A percentile compares a stretch with the other conserved stretches of the same genome.
Conservation (phyloP, 495 filamentous ascomycete species). For the Aspergillus asperescens region DNA sequence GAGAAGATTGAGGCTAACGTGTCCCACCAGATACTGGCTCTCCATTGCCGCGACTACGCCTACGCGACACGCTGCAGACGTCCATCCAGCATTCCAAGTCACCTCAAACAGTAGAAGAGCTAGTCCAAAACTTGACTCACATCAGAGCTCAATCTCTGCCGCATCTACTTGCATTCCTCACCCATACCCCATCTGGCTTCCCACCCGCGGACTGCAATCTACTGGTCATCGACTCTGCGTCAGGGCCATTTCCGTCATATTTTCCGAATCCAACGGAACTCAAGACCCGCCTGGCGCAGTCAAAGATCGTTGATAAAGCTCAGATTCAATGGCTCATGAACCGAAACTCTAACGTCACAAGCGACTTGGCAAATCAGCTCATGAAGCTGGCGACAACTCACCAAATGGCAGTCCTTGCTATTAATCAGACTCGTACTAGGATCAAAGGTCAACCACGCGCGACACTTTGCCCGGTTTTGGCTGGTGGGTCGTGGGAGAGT, state of each 20-base stretch:
- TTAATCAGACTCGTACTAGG: conserved; percentile 68
- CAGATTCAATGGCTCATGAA: conserved; percentile 52
- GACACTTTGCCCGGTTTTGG: conserved; percentile 66
- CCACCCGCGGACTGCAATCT: conserved; percentile 56
- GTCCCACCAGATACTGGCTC: conserved; percentile 44
- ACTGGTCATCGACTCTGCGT: conserved; percentile 72
- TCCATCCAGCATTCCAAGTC: conserved; percentile 3
- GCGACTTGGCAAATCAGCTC: conserved; percentile 52
- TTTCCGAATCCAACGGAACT: conserved; percentile 53
- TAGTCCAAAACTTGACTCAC: conserved; percentile 38
- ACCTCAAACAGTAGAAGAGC: conserved; percentile 12
- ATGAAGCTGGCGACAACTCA: conserved; percentile 63
- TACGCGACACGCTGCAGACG: conserved; percentile 31
- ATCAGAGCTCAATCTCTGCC: conserved; percentile 54
- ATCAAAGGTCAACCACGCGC: conserved; percentile 52
- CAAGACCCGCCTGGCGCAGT: conserved; percentile 27
- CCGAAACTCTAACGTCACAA: conserved; percentile 58
- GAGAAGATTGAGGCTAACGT: conserved; percentile 3
- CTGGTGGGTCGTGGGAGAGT: conserved; percentile 63
- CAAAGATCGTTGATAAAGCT: conserved; percentile 30
- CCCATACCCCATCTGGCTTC: conserved; percentile 54
- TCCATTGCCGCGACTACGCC: conserved; percentile 35
- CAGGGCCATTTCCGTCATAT: conserved; percentile 65
- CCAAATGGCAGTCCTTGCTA: conserved; percentile 60
- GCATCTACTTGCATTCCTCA: conserved; percentile 69